Evolutionary conservation across 306 rosid species (phyloP).

Genomic region (Sindora glabra): DNA sequence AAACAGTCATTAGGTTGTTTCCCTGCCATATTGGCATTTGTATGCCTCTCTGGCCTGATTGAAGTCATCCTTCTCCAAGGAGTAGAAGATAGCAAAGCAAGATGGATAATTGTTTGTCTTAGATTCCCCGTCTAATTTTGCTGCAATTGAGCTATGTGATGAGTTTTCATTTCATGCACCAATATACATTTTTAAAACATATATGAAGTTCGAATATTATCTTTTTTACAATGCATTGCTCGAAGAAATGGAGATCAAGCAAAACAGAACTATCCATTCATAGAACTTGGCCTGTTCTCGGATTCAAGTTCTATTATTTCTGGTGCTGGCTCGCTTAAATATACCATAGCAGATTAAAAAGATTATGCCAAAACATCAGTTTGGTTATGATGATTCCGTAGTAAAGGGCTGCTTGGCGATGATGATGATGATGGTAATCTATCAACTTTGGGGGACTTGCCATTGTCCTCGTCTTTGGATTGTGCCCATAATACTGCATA

Average conservation of each 20-base stretch:
- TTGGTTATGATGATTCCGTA: constrained; percentile 14
- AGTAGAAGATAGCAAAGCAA: neutral
- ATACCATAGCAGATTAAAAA: neutral
- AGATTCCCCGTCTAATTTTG: neutral
- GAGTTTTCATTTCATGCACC: too few species aligned
- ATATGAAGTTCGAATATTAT: too few species aligned
- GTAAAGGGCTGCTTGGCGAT: constrained; percentile 23
- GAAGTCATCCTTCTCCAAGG: neutral
- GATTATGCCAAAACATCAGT: neutral
- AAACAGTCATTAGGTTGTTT: neutral
- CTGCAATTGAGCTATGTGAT: too few species aligned
- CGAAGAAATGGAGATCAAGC: too few species aligned
- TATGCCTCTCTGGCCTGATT: neutral
- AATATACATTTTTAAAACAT: too few species aligned
- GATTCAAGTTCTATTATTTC: too few species aligned
- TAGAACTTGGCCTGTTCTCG: too few species aligned
- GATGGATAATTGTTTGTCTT: neutral
- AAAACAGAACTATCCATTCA: too few species aligned
- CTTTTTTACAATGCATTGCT: too few species aligned
- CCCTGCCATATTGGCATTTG: neutral
- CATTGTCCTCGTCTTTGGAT: constrained; percentile 26
- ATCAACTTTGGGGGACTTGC: constrained; percentile 10
- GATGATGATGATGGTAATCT: constrained; percentile 10
- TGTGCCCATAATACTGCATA: constrained; percentile 62
- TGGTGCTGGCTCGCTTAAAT: neutral